Conservation (phyloP, 139 green algal genomes). For the Spirogloea muscicola region DNA sequence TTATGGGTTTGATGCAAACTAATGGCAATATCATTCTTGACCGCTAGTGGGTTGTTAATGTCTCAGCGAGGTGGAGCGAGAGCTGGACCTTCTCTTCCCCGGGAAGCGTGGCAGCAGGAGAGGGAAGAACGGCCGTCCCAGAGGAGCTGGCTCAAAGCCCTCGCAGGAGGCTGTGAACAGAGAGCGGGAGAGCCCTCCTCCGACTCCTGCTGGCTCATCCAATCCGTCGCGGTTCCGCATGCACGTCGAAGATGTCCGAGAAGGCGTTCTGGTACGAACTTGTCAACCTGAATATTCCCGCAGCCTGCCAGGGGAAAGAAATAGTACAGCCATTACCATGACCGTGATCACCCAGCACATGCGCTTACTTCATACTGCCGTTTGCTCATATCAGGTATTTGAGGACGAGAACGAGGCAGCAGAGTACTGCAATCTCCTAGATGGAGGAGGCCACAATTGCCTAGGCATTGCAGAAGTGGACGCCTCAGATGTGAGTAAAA, state of each 20-base stretch:
- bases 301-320: too few relatives aligned
- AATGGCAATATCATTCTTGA: too few relatives aligned
- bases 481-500: slow-evolving; percentile 29
- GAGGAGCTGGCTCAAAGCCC: not conserved
- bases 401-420: slow-evolving; percentile 35
- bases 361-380: too few relatives aligned
- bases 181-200: too few relatives aligned
- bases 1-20: too few relatives aligned
- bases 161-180: not conserved
- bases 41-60: too few relatives aligned
- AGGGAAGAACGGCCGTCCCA: not conserved
- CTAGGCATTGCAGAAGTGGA: slow-evolving; percentile 22
- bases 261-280: slow-evolving; percentile 26
- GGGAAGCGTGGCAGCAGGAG: slow-evolving; percentile 2
- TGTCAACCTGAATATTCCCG: too few relatives aligned
- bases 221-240: slow-evolving; percentile 19
- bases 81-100: slow-evolving; percentile 20
- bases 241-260: slow-evolving; percentile 38
- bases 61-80: slow-evolving; percentile 32
- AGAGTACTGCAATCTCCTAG: slow-evolving; percentile 32
- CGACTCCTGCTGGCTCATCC: not conserved
- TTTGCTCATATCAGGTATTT: too few relatives aligned
- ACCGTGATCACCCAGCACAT: too few relatives aligned
- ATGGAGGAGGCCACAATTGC: slow-evolving; percentile 16
- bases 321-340: too few relatives aligned